Evolutionary conservation across 768 basidiomycete genomes (phyloP).

Genomic region (Psilocybe tampanensis): DNA sequence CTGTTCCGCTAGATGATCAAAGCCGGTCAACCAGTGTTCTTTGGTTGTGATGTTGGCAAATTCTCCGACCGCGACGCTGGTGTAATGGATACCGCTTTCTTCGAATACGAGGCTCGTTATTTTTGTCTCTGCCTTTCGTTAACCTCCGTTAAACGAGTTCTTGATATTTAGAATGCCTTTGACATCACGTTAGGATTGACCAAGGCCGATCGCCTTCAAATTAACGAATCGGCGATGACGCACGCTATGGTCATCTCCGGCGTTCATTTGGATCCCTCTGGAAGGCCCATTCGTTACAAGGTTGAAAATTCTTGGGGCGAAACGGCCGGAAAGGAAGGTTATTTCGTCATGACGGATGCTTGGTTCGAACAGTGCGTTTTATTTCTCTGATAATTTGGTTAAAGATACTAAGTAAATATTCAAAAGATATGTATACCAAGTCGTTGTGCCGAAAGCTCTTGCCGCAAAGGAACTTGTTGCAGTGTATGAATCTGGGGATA

Average conservation of each 20-base stretch:
- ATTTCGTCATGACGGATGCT: constrained; percentile 86
- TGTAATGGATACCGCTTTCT: constrained; percentile 85
- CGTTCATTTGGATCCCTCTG: constrained; percentile 78
- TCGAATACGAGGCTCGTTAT: constrained; percentile 71
- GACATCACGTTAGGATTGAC: constrained; percentile 77
- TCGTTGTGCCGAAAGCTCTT: constrained; percentile 81
- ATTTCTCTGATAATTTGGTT: constrained; percentile 1
- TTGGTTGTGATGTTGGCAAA: constrained; percentile 95
- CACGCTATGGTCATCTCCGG: constrained; percentile 96
- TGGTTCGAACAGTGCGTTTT: constrained; percentile 88
- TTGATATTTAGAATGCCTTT: constrained; percentile 69
- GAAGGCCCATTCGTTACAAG: constrained; percentile 87
- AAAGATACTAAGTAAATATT: not conserved
- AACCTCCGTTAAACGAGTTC: not conserved
- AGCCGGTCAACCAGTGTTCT: constrained; percentile 89
- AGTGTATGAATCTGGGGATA: constrained; percentile 71
- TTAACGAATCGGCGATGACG: constrained; percentile 89
- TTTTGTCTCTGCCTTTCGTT: not conserved
- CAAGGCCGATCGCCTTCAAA: constrained; percentile 84
- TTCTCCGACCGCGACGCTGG: constrained; percentile 71
- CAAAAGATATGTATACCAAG: constrained; percentile 85
- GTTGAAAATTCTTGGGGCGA: constrained; percentile 97
- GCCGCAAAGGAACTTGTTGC: constrained; percentile 82
- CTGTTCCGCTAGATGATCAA: constrained; percentile 62
- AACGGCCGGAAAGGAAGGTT: constrained; percentile 77